These are phyloP conservation scores for Pseudocercospora musae DNA, from an alignment of 2,329 filamentous ascomycete species.

Conservation along the genomic window DNA sequence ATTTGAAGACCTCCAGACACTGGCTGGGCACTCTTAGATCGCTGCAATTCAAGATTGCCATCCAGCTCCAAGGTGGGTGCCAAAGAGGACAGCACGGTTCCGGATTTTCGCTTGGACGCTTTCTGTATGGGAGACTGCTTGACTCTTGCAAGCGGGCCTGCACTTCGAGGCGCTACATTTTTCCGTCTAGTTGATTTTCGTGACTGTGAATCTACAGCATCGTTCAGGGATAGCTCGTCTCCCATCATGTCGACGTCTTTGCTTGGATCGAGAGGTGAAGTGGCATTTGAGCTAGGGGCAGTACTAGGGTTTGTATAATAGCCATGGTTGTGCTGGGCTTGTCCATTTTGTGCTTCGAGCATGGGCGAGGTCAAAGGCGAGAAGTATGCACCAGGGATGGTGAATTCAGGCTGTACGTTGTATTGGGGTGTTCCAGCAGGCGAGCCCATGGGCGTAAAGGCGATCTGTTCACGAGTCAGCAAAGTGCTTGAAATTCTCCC, in stretches of 20 bases:
- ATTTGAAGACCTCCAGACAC: slow-evolving; percentile 24
- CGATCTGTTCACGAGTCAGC: slow-evolving; percentile 24
- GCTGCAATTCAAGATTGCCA: slow-evolving; percentile 40
- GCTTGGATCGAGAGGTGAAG: slow-evolving; percentile 44
- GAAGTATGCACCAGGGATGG: slow-evolving; percentile 70
- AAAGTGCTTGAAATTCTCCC: slow-evolving; percentile 14
- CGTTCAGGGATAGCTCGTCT: slow-evolving; percentile 30
- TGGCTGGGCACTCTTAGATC: slow-evolving; percentile 26
- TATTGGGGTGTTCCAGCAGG: slow-evolving; percentile 81
- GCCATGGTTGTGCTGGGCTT: slow-evolving; percentile 41
- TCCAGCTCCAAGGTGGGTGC: slow-evolving; percentile 47
- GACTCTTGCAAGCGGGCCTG: slow-evolving; percentile 48
- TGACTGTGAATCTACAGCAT: slow-evolving; percentile 39
- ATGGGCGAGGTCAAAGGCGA: slow-evolving; percentile 80
- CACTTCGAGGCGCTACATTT: slow-evolving; percentile 46
- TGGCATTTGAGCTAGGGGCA: slow-evolving; percentile 49
- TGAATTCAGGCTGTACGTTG: slow-evolving; percentile 52
- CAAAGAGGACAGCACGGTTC: slow-evolving; percentile 39
- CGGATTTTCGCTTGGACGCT: slow-evolving; percentile 53
- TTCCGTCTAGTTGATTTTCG: slow-evolving; percentile 47
- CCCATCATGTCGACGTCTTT: slow-evolving; percentile 44
- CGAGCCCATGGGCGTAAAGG: slow-evolving; percentile 75
- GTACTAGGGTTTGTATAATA: slow-evolving; percentile 52
- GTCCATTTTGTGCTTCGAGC: slow-evolving; percentile 64
- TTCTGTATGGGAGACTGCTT: slow-evolving; percentile 73